These are phyloP conservation scores for Misopates orontium DNA, from an alignment of 257 asterid genomes.

Conservation along the genomic window DNA sequence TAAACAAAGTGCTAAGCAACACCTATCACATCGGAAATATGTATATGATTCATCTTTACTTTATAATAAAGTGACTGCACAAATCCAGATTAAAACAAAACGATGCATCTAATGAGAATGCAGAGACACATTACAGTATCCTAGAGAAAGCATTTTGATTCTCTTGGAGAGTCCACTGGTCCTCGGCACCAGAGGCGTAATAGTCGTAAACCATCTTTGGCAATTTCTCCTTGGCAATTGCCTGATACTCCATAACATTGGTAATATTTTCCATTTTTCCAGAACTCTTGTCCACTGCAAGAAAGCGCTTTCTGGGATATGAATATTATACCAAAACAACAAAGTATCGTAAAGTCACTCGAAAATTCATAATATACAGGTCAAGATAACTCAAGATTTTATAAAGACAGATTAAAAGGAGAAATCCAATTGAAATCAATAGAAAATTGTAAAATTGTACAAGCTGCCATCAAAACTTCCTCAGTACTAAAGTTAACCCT, in stretches of 20 bases:
- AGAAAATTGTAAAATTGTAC: background rate
- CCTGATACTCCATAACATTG: conserved; percentile 66
- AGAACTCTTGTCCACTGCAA: conserved; percentile 18
- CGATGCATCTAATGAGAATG: background rate
- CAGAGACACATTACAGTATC: conserved; percentile 50
- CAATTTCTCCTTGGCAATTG: conserved; percentile 54
- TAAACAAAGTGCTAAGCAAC: background rate
- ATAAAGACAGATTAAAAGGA: background rate
- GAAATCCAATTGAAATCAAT: background rate
- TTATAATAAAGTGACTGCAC: background rate
- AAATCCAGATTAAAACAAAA: background rate
- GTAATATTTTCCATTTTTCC: conserved; percentile 54
- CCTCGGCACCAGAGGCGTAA: conserved; percentile 77
- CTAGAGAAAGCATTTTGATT: conserved; percentile 62
- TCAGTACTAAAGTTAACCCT: background rate
- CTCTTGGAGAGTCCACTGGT: conserved; percentile 73
- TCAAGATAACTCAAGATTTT: background rate
- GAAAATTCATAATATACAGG: background rate
- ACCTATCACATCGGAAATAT: background rate
- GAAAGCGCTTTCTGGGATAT: background rate
- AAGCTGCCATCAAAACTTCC: background rate
- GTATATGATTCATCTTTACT: background rate
- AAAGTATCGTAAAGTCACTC: conserved; percentile 3
- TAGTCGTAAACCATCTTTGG: conserved; percentile 74
- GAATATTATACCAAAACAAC: conserved; percentile 18